Evolutionary conservation across 345 rosid species (phyloP), one percentile per base, ranked within the genome.

Genomic region (Salix viminalis): DNA sequence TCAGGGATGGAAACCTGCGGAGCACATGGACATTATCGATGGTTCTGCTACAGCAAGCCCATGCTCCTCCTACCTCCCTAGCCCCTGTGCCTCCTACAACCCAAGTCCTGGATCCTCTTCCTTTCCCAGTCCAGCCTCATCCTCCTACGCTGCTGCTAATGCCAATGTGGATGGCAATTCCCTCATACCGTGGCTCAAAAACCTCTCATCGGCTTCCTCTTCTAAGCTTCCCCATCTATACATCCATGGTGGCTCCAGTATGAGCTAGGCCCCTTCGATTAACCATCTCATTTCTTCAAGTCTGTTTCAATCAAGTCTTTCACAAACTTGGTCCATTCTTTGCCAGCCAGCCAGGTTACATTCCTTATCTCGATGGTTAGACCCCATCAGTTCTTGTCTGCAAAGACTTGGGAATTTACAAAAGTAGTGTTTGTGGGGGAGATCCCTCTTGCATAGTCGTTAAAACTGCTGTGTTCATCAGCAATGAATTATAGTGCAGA

Each of bases 121-220:
- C 32, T 90, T 95, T 77, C 91, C 94, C 23, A 95, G 99, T 52
- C 97, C 97, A 24, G 83, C 85, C 74, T 91, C 98, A 23, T 92
- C 97, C 46, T 86, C 89, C 1, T 89, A 85, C 76, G 84, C 28
- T 1, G 28, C 89, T 69, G 75, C 84, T 11, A 73, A 77, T 70
- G 87, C 89, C 72, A 86, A 87, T 81, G 84, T 87, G 67, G 94
- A 96, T 74, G 84, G 89, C 32, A 92, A 84, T 78, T 91, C 91
- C 71, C 94, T 94, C 2, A 87, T 96, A 37, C 99, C 98, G 7
- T 94, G 99, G 98, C 92, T 94, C 13, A 96, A 91, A 88, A 91
- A 92, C 75, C 89, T 96, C 50, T 94, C 99, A 21, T 91, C 99
- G 13, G 87, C 97, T 21, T 56, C 62, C 72, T 93, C 98, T 10